phyloP scores from a whole-genome alignment of 1,139 yeast genomes.

The Diutina neorugosa region DNA sequence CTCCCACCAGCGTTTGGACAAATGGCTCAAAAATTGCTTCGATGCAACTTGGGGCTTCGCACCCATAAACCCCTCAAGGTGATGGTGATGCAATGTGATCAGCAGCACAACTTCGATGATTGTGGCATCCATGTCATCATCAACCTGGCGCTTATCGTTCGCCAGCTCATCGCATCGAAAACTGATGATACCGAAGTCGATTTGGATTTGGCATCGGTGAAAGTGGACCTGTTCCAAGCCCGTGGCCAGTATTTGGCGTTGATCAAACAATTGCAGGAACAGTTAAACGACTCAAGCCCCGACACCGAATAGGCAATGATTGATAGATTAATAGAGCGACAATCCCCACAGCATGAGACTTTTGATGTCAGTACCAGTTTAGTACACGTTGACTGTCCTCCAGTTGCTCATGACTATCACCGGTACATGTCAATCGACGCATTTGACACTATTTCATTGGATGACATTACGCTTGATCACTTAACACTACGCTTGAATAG shows the following conservation, averaged over 20 bases:
- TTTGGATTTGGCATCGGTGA: background rate
- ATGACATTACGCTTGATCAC: too few relatives aligned
- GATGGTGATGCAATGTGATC: constrained; percentile 24
- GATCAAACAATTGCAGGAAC: background rate
- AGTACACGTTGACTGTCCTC: too few relatives aligned
- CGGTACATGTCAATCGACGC: too few relatives aligned
- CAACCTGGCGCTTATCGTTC: background rate
- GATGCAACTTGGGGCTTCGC: constrained; percentile 11
- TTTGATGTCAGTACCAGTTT: too few relatives aligned
- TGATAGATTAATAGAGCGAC: background rate
- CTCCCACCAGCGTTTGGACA: constrained; percentile 12
- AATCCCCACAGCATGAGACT: too few relatives aligned
- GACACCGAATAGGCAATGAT: background rate
- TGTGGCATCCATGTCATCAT: constrained; percentile 21
- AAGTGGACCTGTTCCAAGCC: background rate
- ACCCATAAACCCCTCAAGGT: constrained; percentile 11
- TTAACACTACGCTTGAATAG: too few relatives aligned
- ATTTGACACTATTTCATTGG: too few relatives aligned
- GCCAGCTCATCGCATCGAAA: background rate
- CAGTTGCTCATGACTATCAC: too few relatives aligned
- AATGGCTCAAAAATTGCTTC: constrained; percentile 15
- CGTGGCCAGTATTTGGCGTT: constrained; percentile 1
- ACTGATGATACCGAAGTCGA: background rate
- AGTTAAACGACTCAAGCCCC: background rate
- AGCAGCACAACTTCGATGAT: constrained; percentile 34